Conservation (phyloP, 495 filamentous ascomycete species). For the Penicillium longicatenatum region DNA sequence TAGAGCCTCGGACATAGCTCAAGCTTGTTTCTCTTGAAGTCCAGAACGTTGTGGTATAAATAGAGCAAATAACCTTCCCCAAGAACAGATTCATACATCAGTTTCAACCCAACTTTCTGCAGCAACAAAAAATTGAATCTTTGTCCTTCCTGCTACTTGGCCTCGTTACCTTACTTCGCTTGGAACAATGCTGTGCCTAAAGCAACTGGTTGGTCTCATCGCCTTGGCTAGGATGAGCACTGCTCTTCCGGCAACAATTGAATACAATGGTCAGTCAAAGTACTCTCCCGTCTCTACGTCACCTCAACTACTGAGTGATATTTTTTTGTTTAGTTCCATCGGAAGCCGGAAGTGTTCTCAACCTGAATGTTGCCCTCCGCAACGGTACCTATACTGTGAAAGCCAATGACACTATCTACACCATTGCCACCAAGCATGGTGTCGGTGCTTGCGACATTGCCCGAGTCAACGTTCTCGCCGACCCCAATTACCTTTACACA, state of each 20-base stretch:
- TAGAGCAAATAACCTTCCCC: background rate
- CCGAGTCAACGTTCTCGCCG: conserved; percentile 19
- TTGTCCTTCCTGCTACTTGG: no score
- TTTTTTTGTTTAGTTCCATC: background rate
- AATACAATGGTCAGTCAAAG: background rate
- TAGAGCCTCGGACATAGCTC: background rate
- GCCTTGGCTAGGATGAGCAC: background rate
- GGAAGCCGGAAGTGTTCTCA: conserved; percentile 1
- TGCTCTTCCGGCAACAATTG: background rate
- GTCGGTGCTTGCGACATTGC: conserved; percentile 19
- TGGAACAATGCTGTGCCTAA: background rate
- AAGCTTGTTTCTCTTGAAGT: background rate
- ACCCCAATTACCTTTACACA: conserved; percentile 13
- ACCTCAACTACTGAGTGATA: background rate
- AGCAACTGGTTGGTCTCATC: background rate
- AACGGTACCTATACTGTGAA: conserved; percentile 7
- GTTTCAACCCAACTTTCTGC: no score
- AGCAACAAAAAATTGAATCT: no score
- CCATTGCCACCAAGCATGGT: conserved; percentile 11
- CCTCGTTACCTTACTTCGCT: background rate
- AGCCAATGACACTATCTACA: conserved; percentile 15
- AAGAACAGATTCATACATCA: background rate
- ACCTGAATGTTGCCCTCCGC: background rate
- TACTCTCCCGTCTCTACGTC: background rate
- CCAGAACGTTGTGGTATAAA: background rate